phyloP scores from a whole-genome alignment of 768 basidiomycete genomes.

The Suillus spraguei region DNA sequence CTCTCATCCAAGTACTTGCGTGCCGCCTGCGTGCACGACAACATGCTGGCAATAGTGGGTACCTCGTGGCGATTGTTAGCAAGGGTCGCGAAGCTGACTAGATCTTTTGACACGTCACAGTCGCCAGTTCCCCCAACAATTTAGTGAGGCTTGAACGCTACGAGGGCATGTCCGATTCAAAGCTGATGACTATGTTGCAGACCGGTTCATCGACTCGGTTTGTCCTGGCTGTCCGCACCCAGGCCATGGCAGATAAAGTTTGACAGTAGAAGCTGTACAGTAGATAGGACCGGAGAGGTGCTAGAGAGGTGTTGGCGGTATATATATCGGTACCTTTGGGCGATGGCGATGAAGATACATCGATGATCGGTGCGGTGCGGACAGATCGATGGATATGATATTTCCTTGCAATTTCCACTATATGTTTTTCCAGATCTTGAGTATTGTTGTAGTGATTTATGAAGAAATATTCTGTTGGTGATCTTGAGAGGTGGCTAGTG shows the following conservation, averaged over 20 bases:
- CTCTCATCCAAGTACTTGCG: slow-evolving; percentile 60
- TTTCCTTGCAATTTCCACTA: background rate
- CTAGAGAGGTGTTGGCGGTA: background rate
- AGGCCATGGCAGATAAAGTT: slow-evolving; percentile 12
- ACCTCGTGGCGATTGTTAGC: slow-evolving; percentile 15
- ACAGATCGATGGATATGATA: slow-evolving; percentile 6
- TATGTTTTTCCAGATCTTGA: background rate
- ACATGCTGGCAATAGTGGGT: slow-evolving; percentile 83
- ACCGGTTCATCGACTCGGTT: slow-evolving; percentile 36
- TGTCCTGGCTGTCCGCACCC: slow-evolving; percentile 35
- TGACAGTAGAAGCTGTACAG: slow-evolving; percentile 13
- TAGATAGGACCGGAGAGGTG: background rate
- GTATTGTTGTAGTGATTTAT: background rate
- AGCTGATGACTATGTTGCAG: slow-evolving; percentile 29
- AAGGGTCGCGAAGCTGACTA: slow-evolving; percentile 25
- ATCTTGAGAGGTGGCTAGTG: background rate
- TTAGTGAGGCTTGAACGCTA: slow-evolving; percentile 47
- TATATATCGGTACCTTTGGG: background rate
- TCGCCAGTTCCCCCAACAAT: slow-evolving; percentile 71
- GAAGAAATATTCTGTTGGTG: background rate
- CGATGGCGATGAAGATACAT: background rate
- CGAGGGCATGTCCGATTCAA: slow-evolving; percentile 14
- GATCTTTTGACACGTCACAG: slow-evolving; percentile 36
- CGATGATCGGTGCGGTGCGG: slow-evolving; percentile 20
- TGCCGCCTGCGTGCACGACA: slow-evolving; percentile 51